A percentile compares a stretch with the other conserved stretches of the same genome.
phyloP scores from a whole-genome alignment of 495 filamentous ascomycete genomes.

The Jackrogersella minutella region DNA sequence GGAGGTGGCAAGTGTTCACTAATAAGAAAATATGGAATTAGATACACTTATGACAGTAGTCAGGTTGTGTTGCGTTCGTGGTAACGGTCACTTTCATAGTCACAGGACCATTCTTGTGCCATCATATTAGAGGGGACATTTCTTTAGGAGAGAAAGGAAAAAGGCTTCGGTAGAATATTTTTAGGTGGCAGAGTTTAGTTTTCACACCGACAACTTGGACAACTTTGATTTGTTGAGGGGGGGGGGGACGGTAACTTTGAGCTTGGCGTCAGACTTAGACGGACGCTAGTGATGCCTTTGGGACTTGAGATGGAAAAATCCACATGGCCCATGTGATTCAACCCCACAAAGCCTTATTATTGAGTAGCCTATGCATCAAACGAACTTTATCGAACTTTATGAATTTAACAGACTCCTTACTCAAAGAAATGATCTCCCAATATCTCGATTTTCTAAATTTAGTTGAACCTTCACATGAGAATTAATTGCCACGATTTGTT shows the following conservation, averaged over 20 bases:
- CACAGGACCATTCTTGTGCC: constrained; percentile 34
- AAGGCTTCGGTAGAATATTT: constrained; percentile 15
- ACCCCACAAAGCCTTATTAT: constrained; percentile 35
- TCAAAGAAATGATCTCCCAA: not conserved
- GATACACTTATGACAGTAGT: constrained; percentile 3
- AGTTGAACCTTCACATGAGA: no score
- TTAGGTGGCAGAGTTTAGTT: constrained; percentile 7
- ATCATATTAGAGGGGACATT: constrained; percentile 17
- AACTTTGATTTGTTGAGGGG: constrained; percentile 35
- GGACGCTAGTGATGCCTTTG: not conserved
- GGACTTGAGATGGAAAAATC: constrained; percentile 9
- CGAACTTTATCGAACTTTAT: no score
- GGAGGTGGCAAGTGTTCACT: not conserved
- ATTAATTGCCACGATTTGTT: no score
- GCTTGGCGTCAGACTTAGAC: not conserved
- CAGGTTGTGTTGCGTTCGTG: constrained; percentile 9
- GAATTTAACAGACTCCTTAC: no score
- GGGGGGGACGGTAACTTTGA: constrained; percentile 12
- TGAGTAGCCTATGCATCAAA: constrained; percentile 1
- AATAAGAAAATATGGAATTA: no score
- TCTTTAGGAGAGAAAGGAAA: not conserved
- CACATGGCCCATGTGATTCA: constrained; percentile 31
- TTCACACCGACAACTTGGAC: constrained; percentile 39
- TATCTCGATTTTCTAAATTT: not conserved
- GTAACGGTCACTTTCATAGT: constrained; percentile 31